phyloP scores from a whole-genome alignment of 306 rosid genomes.

The Medicago arabica region DNA sequence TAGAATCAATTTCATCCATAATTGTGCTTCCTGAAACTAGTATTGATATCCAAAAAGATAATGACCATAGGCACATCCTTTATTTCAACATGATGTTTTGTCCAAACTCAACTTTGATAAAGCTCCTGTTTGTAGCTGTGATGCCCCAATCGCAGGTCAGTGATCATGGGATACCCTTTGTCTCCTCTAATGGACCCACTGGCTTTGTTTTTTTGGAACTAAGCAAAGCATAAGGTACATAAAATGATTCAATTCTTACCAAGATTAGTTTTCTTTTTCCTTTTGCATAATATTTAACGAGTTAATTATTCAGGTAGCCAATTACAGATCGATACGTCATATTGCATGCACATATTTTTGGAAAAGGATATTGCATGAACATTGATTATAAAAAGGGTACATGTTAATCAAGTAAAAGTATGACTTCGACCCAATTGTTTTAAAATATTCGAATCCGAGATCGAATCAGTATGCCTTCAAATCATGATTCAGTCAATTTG shows the following conservation, averaged over 20 bases:
- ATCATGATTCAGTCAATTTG: no score
- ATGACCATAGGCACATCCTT: slow-evolving; percentile 28
- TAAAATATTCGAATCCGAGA: background rate
- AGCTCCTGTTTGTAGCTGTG: slow-evolving; percentile 49
- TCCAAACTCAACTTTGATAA: slow-evolving; percentile 48
- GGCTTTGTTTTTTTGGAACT: slow-evolving; percentile 50
- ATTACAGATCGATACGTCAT: background rate
- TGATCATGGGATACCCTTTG: slow-evolving; percentile 89
- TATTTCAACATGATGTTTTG: slow-evolving; percentile 31
- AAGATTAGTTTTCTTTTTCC: background rate
- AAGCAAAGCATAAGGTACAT: slow-evolving; percentile 29
- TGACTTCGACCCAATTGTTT: slow-evolving; percentile 2
- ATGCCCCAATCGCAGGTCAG: slow-evolving; percentile 66
- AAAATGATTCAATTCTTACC: slow-evolving; percentile 32
- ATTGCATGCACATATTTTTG: background rate
- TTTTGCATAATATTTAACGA: background rate
- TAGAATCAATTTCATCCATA: slow-evolving; percentile 51
- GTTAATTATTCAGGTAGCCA: background rate
- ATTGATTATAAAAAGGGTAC: background rate
- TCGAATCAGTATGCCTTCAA: no score
- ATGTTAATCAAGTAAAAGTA: background rate
- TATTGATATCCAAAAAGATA: slow-evolving; percentile 38
- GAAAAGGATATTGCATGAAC: background rate
- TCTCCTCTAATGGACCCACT: slow-evolving; percentile 70
- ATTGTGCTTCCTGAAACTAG: slow-evolving; percentile 46